phyloP scores from a whole-genome alignment of 1,139 yeast species.

The Entelexis paramagnoliae region DNA sequence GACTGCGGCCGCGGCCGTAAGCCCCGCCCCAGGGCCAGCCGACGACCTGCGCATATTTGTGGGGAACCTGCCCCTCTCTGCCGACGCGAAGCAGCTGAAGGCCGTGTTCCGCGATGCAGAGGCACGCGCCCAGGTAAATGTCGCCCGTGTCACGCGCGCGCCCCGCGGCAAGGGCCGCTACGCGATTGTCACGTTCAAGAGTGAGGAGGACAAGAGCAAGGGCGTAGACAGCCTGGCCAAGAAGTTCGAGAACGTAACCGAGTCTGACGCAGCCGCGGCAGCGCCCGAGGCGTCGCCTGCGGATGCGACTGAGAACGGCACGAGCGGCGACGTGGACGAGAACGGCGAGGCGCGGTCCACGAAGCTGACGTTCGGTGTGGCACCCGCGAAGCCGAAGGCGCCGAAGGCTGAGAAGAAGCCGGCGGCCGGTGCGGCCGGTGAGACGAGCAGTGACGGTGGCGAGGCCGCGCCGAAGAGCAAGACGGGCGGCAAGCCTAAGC shows the following conservation, averaged over 20 bases:
- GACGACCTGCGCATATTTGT: constrained; percentile 2
- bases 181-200: background rate
- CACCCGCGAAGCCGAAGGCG: background rate
- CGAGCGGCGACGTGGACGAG: background rate
- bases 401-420: background rate
- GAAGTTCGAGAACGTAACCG: background rate
- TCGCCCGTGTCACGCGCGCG: background rate
- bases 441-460: background rate
- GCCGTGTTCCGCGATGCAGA: background rate
- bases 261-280: background rate
- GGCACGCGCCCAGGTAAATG: background rate
- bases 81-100: background rate
- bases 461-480: background rate
- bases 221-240: background rate
- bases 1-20: background rate
- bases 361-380: background rate
- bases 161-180: background rate
- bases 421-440: background rate
- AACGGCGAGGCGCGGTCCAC: background rate
- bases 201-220: constrained; percentile 5
- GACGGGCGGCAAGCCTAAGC: constrained; percentile 4
- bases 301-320: background rate
- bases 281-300: background rate
- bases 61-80: constrained; percentile 1
- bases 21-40: background rate